Conservation (phyloP, 495 filamentous ascomycete genomes). For the Penicillium angulare region DNA sequence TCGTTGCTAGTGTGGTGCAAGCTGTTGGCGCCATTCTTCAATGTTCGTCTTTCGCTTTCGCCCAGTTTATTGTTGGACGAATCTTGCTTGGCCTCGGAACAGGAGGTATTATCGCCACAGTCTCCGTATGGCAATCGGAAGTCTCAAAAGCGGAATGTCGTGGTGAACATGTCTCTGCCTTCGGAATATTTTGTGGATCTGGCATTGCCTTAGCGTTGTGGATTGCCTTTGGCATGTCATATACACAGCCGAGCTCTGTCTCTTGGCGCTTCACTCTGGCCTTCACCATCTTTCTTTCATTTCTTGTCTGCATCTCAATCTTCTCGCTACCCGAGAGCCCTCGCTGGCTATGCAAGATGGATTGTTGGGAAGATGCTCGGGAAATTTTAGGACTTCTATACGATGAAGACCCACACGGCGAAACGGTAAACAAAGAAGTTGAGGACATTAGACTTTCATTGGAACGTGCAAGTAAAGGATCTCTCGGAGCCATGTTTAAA, state of each 20-base stretch:
- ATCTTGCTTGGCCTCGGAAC: constrained; percentile 37
- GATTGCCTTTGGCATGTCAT: constrained; percentile 12
- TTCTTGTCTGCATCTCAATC: constrained; percentile 36
- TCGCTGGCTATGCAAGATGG: constrained; percentile 35
- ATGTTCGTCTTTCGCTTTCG: constrained; percentile 40
- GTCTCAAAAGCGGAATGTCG: constrained; percentile 30
- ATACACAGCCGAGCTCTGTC: constrained; percentile 11
- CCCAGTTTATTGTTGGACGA: constrained; percentile 44
- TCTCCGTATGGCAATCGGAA: constrained; percentile 45
- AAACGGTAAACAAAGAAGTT: constrained; percentile 17
- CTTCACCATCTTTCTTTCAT: constrained; percentile 46
- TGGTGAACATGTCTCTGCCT: constrained; percentile 34
- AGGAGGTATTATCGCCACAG: constrained; percentile 35
- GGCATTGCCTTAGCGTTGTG: constrained; percentile 15
- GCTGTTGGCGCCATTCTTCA: constrained; percentile 50
- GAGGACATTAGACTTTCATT: constrained; percentile 9
- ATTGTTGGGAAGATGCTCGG: constrained; percentile 26
- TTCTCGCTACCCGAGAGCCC: constrained; percentile 36
- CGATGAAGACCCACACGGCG: constrained; percentile 5
- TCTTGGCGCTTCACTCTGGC: constrained; percentile 47
- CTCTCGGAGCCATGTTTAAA: constrained; percentile 18
- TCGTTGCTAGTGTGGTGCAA: constrained; percentile 47
- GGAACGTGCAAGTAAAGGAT: constrained; percentile 10
- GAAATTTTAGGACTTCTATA: constrained; percentile 18
- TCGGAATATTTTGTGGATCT: constrained; percentile 35